These are phyloP conservation scores for Gleditsia sinensis DNA, from an alignment of 306 rosid genomes.

Conservation along the genomic window DNA sequence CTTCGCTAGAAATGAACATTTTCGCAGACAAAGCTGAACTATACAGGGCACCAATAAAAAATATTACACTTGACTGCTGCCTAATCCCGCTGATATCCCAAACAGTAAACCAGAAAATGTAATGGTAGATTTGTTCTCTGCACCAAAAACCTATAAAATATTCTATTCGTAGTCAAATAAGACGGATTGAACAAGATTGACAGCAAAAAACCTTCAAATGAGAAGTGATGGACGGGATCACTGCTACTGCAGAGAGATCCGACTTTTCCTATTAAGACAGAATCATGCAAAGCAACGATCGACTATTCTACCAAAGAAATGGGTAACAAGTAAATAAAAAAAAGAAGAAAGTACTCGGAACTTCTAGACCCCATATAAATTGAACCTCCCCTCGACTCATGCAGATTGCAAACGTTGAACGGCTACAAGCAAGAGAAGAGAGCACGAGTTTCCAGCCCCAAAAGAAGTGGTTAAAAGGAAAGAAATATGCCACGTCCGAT, in stretches of 20 bases:
- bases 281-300: background rate
- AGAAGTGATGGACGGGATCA: background rate
- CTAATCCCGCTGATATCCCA: background rate
- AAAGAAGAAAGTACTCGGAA: constrained; percentile 14
- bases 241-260: constrained; percentile 32
- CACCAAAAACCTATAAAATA: background rate
- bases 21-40: constrained; percentile 32
- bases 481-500: background rate
- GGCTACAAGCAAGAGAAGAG: background rate
- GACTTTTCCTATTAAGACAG: background rate
- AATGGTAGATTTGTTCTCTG: background rate
- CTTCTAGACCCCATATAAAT: constrained; percentile 15
- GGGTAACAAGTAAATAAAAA: background rate
- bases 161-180: constrained; percentile 19
- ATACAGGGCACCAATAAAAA: background rate
- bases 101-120: background rate
- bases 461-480: background rate
- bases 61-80: background rate
- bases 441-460: background rate
- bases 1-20: constrained; percentile 59
- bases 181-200: background rate
- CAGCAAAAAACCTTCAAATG: background rate
- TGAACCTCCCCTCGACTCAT: background rate
- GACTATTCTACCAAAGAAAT: background rate
- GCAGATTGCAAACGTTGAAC: constrained; percentile 1